Evolutionary conservation across 192 early-diverging fungal species (phyloP).

Genomic region (Coemansia sp.): DNA sequence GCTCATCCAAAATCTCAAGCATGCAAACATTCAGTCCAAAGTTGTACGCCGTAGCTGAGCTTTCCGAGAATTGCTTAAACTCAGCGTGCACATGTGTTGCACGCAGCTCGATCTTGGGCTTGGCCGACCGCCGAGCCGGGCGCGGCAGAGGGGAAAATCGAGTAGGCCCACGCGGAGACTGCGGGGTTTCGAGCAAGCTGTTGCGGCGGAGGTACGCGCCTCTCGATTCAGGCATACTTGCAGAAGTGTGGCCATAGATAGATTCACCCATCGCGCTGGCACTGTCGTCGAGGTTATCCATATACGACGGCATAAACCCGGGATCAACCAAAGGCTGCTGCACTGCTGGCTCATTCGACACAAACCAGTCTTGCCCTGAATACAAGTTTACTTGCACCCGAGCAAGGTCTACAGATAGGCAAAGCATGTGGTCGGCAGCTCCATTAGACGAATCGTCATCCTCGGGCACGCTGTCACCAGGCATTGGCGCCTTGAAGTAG

Average conservation of each 20-base stretch:
- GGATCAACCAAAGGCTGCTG: conserved; percentile 11
- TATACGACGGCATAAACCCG: conserved; percentile 32
- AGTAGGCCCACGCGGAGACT: conserved; percentile 10
- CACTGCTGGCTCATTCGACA: conserved; percentile 13
- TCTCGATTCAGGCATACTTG: conserved; percentile 44
- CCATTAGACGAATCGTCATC: conserved; percentile 5
- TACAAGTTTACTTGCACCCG: conserved; percentile 42
- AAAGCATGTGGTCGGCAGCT: conserved; percentile 14
- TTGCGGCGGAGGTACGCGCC: conserved; percentile 7
- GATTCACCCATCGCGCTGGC: conserved; percentile 4
- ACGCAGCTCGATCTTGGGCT: conserved; percentile 44
- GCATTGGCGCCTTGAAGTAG: conserved; percentile 40
- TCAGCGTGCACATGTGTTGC: conserved; percentile 49
- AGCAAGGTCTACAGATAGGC: conserved; percentile 31
- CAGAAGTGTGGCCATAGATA: conserved; percentile 18
- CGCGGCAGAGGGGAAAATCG: not conserved
- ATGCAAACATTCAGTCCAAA: conserved; percentile 36
- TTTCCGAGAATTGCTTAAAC: conserved; percentile 39
- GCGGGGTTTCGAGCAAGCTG: conserved; percentile 24
- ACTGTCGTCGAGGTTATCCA: conserved; percentile 35
- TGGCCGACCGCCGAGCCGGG: conserved; percentile 28
- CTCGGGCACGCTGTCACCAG: conserved; percentile 24
- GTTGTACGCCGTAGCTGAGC: conserved; percentile 35
- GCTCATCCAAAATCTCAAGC: conserved; percentile 50
- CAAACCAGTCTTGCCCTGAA: conserved; percentile 51